phyloP scores from a whole-genome alignment of 2,329 filamentous ascomycete genomes.

The Pyrenophora teres region DNA sequence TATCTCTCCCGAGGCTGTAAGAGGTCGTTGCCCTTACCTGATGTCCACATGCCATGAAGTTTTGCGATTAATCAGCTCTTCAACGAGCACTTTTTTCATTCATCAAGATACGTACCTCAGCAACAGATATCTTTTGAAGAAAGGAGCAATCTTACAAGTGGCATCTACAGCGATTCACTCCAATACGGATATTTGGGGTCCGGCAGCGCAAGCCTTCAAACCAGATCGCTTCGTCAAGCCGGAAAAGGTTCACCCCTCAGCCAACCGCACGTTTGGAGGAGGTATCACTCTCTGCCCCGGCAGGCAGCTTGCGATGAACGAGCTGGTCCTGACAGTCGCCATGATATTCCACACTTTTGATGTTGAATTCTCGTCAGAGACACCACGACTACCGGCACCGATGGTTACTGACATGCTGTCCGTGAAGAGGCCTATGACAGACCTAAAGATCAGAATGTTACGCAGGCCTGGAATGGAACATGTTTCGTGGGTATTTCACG shows the following conservation, averaged over 20 bases:
- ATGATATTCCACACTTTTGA: conserved; percentile 1
- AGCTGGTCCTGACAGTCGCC: background rate
- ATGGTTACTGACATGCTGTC: background rate
- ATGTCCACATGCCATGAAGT: background rate
- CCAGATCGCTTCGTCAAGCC: background rate
- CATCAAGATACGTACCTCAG: background rate
- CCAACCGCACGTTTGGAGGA: background rate
- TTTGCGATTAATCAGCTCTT: background rate
- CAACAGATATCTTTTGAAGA: background rate
- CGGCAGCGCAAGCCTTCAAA: background rate
- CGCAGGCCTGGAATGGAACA: background rate
- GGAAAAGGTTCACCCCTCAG: background rate
- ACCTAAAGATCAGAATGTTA: background rate
- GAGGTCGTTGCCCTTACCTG: background rate
- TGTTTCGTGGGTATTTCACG: background rate
- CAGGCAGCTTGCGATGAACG: background rate
- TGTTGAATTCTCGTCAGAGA: background rate
- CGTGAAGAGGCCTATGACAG: background rate
- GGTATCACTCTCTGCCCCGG: background rate
- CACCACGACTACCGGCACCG: background rate
- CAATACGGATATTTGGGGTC: background rate
- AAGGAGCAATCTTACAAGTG: background rate
- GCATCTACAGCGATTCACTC: background rate
- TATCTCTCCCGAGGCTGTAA: background rate
- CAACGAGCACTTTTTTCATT: background rate